Evolutionary conservation across 164 flowering plant species (phyloP).

Genomic region (Annona squamosa): DNA sequence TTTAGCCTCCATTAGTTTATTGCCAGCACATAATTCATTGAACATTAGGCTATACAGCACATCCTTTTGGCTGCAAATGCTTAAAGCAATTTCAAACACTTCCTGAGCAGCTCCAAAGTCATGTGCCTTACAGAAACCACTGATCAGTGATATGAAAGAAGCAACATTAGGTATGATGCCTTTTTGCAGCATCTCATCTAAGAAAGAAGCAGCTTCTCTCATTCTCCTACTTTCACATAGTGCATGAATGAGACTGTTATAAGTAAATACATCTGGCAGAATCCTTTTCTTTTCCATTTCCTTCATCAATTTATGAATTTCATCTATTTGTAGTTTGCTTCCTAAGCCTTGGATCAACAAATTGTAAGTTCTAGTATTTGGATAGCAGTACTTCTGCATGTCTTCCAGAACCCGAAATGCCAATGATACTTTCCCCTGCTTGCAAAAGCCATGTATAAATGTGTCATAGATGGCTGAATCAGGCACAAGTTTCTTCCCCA

Average conservation of each 20-base stretch:
- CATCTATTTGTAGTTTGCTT: constrained; percentile 55
- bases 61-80: constrained; percentile 64
- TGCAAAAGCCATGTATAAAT: constrained; percentile 57
- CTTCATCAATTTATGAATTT: constrained; percentile 60
- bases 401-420: constrained; percentile 87
- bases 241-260: constrained; percentile 52
- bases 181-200: constrained; percentile 72
- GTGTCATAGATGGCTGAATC: constrained; percentile 61
- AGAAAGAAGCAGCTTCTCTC: constrained; percentile 52
- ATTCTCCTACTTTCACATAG: constrained; percentile 63
- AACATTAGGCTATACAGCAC: constrained; percentile 58
- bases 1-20: constrained; percentile 52
- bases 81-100: constrained; percentile 49
- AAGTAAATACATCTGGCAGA: constrained; percentile 58
- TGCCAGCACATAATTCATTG: constrained; percentile 59
- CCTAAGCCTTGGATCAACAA: constrained; percentile 71
- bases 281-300: constrained; percentile 77
- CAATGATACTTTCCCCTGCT: constrained; percentile 66
- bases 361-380: constrained; percentile 64
- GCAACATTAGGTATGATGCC: constrained; percentile 55
- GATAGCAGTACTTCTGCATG: constrained; percentile 82
- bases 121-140: constrained; percentile 49
- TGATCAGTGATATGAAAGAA: constrained; percentile 55
- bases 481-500: constrained; percentile 53
- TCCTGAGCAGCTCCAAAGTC: constrained; percentile 64